Conservation (phyloP, 2,329 filamentous ascomycete genomes). For the Hypoxylon sp. region DNA sequence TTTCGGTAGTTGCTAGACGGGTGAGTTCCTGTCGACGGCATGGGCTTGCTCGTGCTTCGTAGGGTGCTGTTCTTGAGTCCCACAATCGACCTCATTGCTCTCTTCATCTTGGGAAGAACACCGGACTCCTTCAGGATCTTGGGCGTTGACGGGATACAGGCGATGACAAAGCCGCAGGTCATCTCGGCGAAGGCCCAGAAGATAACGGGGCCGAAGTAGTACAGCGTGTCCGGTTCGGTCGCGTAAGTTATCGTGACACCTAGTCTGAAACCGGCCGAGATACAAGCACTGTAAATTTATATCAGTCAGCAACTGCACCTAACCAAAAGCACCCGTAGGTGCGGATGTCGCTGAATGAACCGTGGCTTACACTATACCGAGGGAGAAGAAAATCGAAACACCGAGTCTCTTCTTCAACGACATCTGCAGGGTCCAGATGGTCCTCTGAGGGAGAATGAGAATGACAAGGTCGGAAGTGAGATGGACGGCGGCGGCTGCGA, state of each 20-base stretch:
- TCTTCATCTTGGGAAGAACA: constrained; percentile 32
- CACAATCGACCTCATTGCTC: constrained; percentile 27
- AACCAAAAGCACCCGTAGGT: background rate
- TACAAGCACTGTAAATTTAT: constrained; percentile 47
- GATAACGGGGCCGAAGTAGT: constrained; percentile 49
- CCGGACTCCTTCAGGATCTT: constrained; percentile 46
- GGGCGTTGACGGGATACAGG: constrained; percentile 50
- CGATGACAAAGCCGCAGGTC: constrained; percentile 55
- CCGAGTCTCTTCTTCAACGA: constrained; percentile 44
- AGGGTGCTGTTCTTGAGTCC: constrained; percentile 23
- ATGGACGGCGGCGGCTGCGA: constrained; percentile 38
- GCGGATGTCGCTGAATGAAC: no score
- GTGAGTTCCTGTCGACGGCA: constrained; percentile 9
- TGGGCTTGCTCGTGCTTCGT: constrained; percentile 17
- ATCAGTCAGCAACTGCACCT: background rate
- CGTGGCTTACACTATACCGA: constrained; percentile 42
- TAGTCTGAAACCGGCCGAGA: constrained; percentile 51
- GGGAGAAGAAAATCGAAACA: constrained; percentile 45
- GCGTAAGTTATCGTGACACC: constrained; percentile 45
- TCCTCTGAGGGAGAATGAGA: constrained; percentile 43
- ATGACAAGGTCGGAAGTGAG: constrained; percentile 42
- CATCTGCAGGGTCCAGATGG: constrained; percentile 46
- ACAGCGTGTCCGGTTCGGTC: constrained; percentile 46
- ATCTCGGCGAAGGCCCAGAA: constrained; percentile 57
- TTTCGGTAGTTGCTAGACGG: constrained; percentile 32